phyloP scores from a whole-genome alignment of 306 rosid species.

The Alnus rubra region DNA sequence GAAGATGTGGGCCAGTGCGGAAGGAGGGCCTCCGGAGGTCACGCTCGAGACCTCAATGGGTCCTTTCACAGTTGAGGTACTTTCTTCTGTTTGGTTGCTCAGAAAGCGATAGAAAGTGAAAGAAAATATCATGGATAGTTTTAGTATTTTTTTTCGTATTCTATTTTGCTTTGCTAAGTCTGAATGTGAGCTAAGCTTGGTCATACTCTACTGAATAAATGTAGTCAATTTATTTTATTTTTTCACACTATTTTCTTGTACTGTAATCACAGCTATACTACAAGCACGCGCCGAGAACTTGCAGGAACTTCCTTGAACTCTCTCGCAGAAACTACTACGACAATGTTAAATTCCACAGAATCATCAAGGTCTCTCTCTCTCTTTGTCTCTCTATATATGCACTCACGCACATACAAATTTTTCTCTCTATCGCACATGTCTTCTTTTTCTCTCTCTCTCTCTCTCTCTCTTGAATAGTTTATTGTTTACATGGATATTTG shows the following conservation, averaged over 20 bases:
- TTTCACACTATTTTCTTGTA: neutral
- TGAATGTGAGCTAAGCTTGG: neutral
- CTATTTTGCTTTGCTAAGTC: neutral
- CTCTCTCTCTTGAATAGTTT: neutral
- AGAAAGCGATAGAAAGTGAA: conserved; percentile 1
- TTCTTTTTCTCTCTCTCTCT: neutral
- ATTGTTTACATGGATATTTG: conserved; percentile 21
- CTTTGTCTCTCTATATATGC: neutral
- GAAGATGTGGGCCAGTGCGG: conserved; percentile 89
- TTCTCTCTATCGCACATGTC: neutral
- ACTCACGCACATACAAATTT: neutral
- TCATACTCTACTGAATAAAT: neutral
- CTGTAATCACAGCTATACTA: conserved; percentile 58
- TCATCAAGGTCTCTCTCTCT: conserved; percentile 67
- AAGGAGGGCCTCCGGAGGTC: conserved; percentile 93
- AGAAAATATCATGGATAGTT: neutral
- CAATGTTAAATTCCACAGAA: conserved; percentile 92
- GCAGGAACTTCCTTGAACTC: conserved; percentile 94
- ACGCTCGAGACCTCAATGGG: conserved; percentile 97
- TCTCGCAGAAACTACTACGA: conserved; percentile 90
- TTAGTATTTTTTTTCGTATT: neutral
- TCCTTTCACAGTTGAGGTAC: conserved; percentile 82
- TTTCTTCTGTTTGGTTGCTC: conserved; percentile 10
- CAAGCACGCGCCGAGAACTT: conserved; percentile 94
- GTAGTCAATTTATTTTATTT: conserved; percentile 4